Conservation (phyloP, 2,329 filamentous ascomycete genomes). For the Colletotrichum simmondsii region DNA sequence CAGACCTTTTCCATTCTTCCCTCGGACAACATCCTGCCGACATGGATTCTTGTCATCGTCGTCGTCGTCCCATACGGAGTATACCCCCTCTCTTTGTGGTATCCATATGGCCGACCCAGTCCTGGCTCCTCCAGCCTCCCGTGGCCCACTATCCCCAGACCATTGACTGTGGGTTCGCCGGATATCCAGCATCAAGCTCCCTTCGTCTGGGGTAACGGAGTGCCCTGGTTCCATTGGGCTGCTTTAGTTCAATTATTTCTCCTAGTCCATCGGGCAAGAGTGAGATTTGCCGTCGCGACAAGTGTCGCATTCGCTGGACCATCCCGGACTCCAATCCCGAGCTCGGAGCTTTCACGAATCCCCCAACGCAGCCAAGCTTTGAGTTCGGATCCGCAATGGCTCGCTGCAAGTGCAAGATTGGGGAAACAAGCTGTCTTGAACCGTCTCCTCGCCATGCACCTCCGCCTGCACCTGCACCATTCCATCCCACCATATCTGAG, state of each 20-base stretch:
- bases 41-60: not conserved
- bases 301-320: not conserved
- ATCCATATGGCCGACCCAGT: not conserved
- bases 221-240: not conserved
- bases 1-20: not conserved
- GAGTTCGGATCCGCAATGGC: not conserved
- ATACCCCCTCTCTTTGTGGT: not conserved
- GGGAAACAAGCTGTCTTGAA: constrained; percentile 3
- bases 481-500: constrained; percentile 12
- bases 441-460: not conserved
- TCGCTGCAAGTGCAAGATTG: constrained; percentile 3
- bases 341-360: not conserved
- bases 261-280: not conserved
- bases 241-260: not conserved
- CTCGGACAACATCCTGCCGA: not conserved
- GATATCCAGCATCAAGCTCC: not conserved
- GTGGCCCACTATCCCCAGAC: constrained; percentile 21
- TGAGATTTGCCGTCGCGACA: not conserved
- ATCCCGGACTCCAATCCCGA: not conserved
- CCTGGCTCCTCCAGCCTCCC: not conserved
- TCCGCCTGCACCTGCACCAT: not conserved
- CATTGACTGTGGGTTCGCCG: not conserved
- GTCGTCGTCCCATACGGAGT: not conserved
- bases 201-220: constrained; percentile 18
- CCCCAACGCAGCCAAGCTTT: not conserved